Conservation (phyloP, 2,329 filamentous ascomycete species). For the Fusarium heterosporum region DNA sequence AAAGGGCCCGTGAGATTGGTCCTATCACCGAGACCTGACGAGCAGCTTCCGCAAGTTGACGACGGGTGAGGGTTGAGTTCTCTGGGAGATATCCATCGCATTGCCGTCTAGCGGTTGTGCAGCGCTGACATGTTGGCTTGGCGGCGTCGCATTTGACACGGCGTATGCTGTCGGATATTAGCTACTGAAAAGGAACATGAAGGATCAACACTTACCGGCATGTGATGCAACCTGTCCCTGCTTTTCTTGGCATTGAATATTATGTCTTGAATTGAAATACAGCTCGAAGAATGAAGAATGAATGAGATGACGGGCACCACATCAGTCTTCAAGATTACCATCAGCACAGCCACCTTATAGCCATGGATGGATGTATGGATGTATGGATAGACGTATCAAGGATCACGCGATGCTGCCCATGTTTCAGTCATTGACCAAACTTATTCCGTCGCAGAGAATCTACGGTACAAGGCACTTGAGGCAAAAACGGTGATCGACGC, state of each 20-base stretch:
- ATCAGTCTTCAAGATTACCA: background rate
- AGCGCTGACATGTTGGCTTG: constrained; percentile 49
- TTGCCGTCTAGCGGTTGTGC: constrained; percentile 42
- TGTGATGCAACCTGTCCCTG: constrained; percentile 44
- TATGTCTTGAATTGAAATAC: background rate
- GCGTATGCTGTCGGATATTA: constrained; percentile 46
- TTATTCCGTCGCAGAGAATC: background rate
- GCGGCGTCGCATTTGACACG: constrained; percentile 53
- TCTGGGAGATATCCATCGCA: constrained; percentile 52
- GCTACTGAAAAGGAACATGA: accelerated
- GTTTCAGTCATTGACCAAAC: background rate
- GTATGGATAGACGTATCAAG: background rate
- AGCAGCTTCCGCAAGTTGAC: constrained; percentile 48
- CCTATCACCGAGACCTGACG: constrained; percentile 47
- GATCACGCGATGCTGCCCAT: constrained; percentile 12
- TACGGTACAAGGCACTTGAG: background rate
- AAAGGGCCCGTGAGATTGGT: constrained; percentile 45
- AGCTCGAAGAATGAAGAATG: background rate
- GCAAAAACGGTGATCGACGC: constrained; percentile 1
- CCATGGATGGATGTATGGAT: constrained; percentile 1
- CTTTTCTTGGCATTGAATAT: constrained; percentile 39
- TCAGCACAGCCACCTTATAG: constrained; percentile 27
- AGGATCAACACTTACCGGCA: constrained; percentile 36
- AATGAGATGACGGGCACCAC: background rate
- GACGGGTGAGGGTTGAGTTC: constrained; percentile 46